Evolutionary conservation across 805 yeast genomes (phyloP).

Genomic region (Spathaspora sp.): DNA sequence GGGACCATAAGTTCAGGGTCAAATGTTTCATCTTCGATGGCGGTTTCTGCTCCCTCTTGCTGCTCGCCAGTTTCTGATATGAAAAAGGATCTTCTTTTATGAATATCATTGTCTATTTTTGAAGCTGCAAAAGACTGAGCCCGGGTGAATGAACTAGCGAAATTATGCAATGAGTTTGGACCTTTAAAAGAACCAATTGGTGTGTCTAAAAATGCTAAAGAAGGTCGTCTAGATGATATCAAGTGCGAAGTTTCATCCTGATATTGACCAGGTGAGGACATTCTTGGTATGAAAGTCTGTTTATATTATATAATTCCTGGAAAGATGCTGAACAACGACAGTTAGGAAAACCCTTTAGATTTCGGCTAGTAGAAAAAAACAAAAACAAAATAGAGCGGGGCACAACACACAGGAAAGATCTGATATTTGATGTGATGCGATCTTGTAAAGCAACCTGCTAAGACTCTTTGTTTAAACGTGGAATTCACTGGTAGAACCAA

Average conservation of each 20-base stretch:
- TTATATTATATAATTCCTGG: too few relatives aligned
- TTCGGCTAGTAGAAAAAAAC: not conserved
- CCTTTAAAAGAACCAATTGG: conserved; percentile 53
- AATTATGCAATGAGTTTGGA: conserved; percentile 66
- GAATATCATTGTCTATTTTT: conserved; percentile 49
- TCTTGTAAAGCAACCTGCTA: too few relatives aligned
- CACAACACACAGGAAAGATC: not conserved
- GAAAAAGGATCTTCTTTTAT: conserved; percentile 62
- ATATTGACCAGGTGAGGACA: not conserved
- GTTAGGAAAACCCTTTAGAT: not conserved
- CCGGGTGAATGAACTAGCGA: conserved; percentile 75
- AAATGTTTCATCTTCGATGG: conserved; percentile 51
- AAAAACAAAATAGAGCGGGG: not conserved
- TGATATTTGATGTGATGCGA: too few relatives aligned
- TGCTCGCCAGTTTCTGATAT: conserved; percentile 9
- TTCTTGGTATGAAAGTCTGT: not conserved
- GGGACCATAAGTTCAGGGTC: conserved; percentile 72
- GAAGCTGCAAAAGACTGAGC: conserved; percentile 65
- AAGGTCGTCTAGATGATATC: conserved; percentile 12
- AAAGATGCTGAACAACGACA: not conserved
- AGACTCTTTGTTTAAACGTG: too few relatives aligned
- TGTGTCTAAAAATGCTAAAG: conserved; percentile 21
- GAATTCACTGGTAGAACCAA: too few relatives aligned
- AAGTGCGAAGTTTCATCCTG: conserved; percentile 7
- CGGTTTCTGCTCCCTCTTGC: conserved; percentile 18